Percentiles rank a stretch among this genome's conserved stretches.
phyloP scores from a whole-genome alignment of 139 green algal genomes.

The Coelastrella sp. region DNA sequence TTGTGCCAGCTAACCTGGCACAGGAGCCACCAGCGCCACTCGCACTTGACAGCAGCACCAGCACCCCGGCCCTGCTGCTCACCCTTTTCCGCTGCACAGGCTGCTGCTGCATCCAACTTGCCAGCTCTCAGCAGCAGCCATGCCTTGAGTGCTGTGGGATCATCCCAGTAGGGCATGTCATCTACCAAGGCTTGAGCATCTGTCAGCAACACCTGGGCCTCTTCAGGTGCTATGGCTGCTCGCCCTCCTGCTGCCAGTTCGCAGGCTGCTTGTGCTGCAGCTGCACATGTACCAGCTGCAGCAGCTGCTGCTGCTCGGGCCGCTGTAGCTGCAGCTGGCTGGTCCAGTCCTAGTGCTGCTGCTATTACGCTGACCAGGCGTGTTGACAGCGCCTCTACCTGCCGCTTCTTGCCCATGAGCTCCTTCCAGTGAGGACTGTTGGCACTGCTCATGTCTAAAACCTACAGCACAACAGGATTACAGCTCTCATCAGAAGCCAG shows the following conservation, averaged over 20 bases:
- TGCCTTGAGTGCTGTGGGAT: slow-evolving; percentile 2
- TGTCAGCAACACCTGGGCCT: not conserved
- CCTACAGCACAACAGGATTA: not conserved
- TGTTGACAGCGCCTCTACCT: slow-evolving; percentile 41
- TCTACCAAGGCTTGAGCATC: not conserved
- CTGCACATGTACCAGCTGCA: not conserved
- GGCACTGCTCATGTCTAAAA: slow-evolving; percentile 9
- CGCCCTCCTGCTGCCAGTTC: not conserved
- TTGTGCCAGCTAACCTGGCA: not conserved
- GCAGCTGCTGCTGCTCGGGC: not conserved
- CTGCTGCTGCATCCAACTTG: not conserved
- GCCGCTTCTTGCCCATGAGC: slow-evolving; percentile 23
- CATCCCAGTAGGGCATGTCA: slow-evolving; percentile 36
- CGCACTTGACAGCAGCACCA: not conserved
- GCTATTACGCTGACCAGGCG: slow-evolving; percentile 11
- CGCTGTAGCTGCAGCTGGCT: slow-evolving; percentile 16
- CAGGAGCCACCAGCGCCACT: slow-evolving; percentile 40
- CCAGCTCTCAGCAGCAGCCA: slow-evolving; percentile 48
- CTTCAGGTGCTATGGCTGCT: not conserved
- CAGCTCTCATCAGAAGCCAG: not conserved
- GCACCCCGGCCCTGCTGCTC: not conserved
- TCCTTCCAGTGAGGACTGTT: slow-evolving; percentile 33
- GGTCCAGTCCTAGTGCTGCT: not conserved
- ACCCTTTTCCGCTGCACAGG: not conserved
- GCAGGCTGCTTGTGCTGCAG: not conserved